Evolutionary conservation across 1,139 yeast genomes (phyloP).

Genomic region (Blastobotrys indianensis): DNA sequence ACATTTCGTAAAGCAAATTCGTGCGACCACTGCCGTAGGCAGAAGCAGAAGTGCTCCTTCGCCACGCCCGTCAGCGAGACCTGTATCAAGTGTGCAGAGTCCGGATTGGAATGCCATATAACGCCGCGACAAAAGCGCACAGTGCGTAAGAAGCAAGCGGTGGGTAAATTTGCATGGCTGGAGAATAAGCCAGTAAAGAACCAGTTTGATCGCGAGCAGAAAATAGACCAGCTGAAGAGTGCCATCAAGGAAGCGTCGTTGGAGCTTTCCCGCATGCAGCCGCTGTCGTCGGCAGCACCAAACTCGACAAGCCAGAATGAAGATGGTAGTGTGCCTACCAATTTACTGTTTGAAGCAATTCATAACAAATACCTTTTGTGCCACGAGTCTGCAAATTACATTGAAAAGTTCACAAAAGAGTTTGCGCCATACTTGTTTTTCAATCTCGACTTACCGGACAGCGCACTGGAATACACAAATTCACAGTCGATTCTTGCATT

Average conservation of each 20-base stretch:
- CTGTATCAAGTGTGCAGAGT: conserved; percentile 46
- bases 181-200: conserved; percentile 7
- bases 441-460: conserved; percentile 38
- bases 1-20: conserved; percentile 46
- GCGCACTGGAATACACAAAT: conserved; percentile 36
- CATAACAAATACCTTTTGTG: not conserved
- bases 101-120: conserved; percentile 42
- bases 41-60: conserved; percentile 51
- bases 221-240: conserved; percentile 9
- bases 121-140: conserved; percentile 9
- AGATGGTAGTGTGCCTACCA: conserved; percentile 29
- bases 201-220: conserved; percentile 9
- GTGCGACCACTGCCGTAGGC: conserved; percentile 52
- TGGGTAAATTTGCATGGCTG: conserved; percentile 8
- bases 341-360: conserved; percentile 29
- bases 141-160: not conserved
- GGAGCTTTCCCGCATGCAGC: conserved; percentile 25
- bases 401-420: not conserved
- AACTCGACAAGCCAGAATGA: not conserved
- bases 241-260: conserved; percentile 13
- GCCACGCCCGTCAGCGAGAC: conserved; percentile 42
- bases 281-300: not conserved
- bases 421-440: conserved; percentile 29
- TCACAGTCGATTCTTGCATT: conserved; percentile 44
- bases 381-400: not conserved